phyloP scores from a whole-genome alignment of 2,329 filamentous ascomycete species.

The Aspergillus latus region DNA sequence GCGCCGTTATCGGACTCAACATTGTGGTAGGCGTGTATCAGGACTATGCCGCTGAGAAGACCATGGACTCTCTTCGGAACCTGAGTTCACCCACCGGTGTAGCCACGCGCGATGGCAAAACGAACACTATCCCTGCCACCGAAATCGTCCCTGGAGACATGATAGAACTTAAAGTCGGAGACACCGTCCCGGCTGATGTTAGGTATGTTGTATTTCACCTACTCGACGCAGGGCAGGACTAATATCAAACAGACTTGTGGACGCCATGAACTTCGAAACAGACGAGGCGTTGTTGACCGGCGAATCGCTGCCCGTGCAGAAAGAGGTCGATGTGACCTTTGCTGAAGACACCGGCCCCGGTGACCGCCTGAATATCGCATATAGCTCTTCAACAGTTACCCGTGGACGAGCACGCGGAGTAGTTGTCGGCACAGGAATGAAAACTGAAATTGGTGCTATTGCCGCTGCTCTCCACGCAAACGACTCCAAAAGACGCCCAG shows the following conservation, averaged over 20 bases:
- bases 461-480: slow-evolving; percentile 62
- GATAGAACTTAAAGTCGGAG: slow-evolving; percentile 56
- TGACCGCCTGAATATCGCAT: slow-evolving; percentile 62
- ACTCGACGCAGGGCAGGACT: background rate
- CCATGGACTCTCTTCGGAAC: slow-evolving; percentile 59
- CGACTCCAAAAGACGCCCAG: slow-evolving; percentile 52
- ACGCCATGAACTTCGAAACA: slow-evolving; percentile 71
- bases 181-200: slow-evolving; percentile 63
- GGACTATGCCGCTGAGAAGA: slow-evolving; percentile 62
- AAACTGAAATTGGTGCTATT: slow-evolving; percentile 65
- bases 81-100: slow-evolving; percentile 59
- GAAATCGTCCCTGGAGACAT: slow-evolving; percentile 66
- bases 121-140: slow-evolving; percentile 53
- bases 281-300: slow-evolving; percentile 67
- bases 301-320: slow-evolving; percentile 60
- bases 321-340: slow-evolving; percentile 50
- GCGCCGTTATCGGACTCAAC: slow-evolving; percentile 59
- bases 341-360: slow-evolving; percentile 56
- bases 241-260: slow-evolving; percentile 50
- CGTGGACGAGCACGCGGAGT: slow-evolving; percentile 61
- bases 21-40: slow-evolving; percentile 61
- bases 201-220: slow-evolving; percentile 42
- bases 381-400: slow-evolving; percentile 62
- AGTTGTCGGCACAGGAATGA: slow-evolving; percentile 62
- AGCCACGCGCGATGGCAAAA: slow-evolving; percentile 59